phyloP scores from a whole-genome alignment of 2,329 filamentous ascomycete genomes.

The Colletotrichum lentis region DNA sequence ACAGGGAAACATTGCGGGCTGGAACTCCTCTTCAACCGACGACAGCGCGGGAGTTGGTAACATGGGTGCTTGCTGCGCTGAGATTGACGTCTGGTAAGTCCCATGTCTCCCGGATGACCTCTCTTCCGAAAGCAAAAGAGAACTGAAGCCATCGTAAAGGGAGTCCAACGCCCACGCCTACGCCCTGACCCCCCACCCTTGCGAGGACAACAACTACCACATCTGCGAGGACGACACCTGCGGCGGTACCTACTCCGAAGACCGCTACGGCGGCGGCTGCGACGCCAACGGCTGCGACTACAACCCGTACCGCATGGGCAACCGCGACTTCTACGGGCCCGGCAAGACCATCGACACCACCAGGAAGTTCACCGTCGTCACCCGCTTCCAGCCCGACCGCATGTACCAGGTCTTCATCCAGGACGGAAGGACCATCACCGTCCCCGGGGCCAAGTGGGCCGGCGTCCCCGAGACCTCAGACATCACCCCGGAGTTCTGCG shows the following conservation, averaged over 20 bases:
- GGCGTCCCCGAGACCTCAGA: conserved; percentile 65
- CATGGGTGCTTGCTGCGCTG: conserved; percentile 41
- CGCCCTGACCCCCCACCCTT: conserved; percentile 42
- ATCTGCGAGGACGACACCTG: conserved; percentile 45
- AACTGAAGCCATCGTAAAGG: neutral
- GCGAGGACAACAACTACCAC: conserved; percentile 37
- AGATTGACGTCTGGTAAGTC: conserved; percentile 41
- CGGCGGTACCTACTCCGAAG: conserved; percentile 57
- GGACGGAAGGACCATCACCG: conserved; percentile 28
- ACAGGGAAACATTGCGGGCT: conserved; percentile 42
- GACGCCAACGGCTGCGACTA: conserved; percentile 74
- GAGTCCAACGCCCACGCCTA: conserved; percentile 43
- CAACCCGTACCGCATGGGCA: conserved; percentile 69
- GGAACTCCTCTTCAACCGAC: conserved; percentile 40
- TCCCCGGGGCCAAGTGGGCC: conserved; percentile 39
- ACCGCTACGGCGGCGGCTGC: conserved; percentile 66
- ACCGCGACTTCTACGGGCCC: conserved; percentile 66
- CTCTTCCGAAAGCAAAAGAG: conserved; percentile 33
- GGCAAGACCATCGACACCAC: conserved; percentile 66
- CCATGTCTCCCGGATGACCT: too few relatives aligned
- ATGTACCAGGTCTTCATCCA: conserved; percentile 39
- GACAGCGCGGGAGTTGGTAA: conserved; percentile 40
- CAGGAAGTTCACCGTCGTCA: conserved; percentile 67
- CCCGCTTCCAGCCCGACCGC: conserved; percentile 57
- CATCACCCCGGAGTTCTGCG: conserved; percentile 64